Conservation (phyloP, 2,329 filamentous ascomycete genomes). For the Phyllachora maydis region DNA sequence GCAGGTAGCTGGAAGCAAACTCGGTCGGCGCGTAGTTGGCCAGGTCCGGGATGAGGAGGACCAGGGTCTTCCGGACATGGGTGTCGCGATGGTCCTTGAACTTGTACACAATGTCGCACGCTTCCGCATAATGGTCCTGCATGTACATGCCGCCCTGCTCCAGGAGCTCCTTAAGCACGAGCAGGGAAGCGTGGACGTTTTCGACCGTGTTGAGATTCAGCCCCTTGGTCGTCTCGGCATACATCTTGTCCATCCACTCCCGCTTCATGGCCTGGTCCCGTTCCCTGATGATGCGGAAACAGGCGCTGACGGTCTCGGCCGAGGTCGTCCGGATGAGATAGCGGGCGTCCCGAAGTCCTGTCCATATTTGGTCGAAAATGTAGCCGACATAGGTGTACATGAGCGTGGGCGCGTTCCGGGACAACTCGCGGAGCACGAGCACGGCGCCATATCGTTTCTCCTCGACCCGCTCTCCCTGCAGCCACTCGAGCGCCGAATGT, state of each 20-base stretch:
- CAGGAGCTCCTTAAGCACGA: slow-evolving; percentile 82
- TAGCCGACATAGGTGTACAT: slow-evolving; percentile 93
- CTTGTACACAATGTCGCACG: slow-evolving; percentile 79
- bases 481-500: slow-evolving; percentile 88
- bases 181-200: slow-evolving; percentile 77
- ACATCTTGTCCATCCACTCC: slow-evolving; percentile 79
- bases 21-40: slow-evolving; percentile 84
- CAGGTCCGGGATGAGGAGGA: slow-evolving; percentile 77
- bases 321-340: slow-evolving; percentile 84
- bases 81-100: slow-evolving; percentile 85
- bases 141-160: slow-evolving; percentile 98
- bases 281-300: slow-evolving; percentile 87
- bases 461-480: slow-evolving; percentile 87
- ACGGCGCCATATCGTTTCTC: slow-evolving; percentile 86
- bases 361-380: slow-evolving; percentile 92
- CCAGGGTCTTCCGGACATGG: slow-evolving; percentile 74
- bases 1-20: slow-evolving; percentile 71
- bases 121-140: slow-evolving; percentile 70
- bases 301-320: slow-evolving; percentile 81
- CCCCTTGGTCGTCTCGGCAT: slow-evolving; percentile 63
- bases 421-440: slow-evolving; percentile 74
- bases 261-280: slow-evolving; percentile 76
- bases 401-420: slow-evolving; percentile 79
- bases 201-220: slow-evolving; percentile 69
- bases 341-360: slow-evolving; percentile 73